Conservation (phyloP, 2,329 filamentous ascomycete species). For the Exophiala sp. region DNA sequence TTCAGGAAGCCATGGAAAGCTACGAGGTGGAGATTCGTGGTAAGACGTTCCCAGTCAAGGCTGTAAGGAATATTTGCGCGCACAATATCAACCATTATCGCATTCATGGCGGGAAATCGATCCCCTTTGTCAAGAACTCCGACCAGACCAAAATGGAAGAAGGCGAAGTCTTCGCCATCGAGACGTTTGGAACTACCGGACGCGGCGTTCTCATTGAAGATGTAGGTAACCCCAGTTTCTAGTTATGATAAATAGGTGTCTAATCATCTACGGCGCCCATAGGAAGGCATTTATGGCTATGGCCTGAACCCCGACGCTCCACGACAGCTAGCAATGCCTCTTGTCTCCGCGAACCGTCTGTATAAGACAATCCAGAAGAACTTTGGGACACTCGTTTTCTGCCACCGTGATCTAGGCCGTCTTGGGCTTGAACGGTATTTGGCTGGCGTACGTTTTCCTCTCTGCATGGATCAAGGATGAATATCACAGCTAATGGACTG, state of each 20-base stretch:
- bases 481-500: constrained; percentile 13
- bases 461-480: too few relatives aligned
- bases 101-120: constrained; percentile 53
- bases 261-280: constrained; percentile 16
- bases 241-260: constrained; percentile 1
- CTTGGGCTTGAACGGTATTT: constrained; percentile 56
- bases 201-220: constrained; percentile 46
- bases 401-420: constrained; percentile 57
- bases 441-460: constrained; percentile 45
- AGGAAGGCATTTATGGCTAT: constrained; percentile 51
- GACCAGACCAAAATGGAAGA: constrained; percentile 53
- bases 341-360: constrained; percentile 52
- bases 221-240: constrained; percentile 30
- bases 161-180: constrained; percentile 54
- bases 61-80: constrained; percentile 50
- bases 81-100: constrained; percentile 51
- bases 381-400: constrained; percentile 58
- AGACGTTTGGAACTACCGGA: constrained; percentile 54
- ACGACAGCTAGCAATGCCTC: constrained; percentile 36
- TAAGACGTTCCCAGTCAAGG: constrained; percentile 50
- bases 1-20: constrained; percentile 58
- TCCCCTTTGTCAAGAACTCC: constrained; percentile 50
- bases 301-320: constrained; percentile 38
- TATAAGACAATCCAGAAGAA: constrained; percentile 56
- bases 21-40: constrained; percentile 54